phyloP scores from a whole-genome alignment of 805 yeast genomes.

The Starmerella powellii region DNA sequence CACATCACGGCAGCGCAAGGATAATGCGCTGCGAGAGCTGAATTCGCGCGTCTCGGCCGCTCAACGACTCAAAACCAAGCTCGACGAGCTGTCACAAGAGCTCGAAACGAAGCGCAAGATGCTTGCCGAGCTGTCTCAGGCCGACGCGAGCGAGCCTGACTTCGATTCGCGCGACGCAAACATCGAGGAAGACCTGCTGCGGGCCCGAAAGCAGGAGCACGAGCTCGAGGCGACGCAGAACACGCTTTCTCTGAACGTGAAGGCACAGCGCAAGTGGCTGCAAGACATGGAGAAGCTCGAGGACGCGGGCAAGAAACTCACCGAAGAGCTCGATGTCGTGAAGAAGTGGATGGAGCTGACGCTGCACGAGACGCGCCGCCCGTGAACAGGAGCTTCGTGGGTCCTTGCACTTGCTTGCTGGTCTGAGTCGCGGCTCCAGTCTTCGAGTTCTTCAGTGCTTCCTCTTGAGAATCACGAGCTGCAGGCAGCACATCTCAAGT shows the following conservation, averaged over 20 bases:
- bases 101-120: background rate
- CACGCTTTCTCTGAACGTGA: background rate
- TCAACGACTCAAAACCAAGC: background rate
- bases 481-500: too few species aligned
- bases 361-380: too few species aligned
- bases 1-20: background rate
- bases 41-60: background rate
- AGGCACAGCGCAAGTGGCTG: constrained; percentile 1
- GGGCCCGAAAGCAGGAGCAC: background rate
- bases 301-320: background rate
- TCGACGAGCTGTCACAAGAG: constrained; percentile 1
- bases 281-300: background rate
- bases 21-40: background rate
- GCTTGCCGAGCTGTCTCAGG: background rate
- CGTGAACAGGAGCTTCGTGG: too few species aligned
- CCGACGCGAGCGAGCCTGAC: background rate
- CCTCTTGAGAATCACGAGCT: too few species aligned
- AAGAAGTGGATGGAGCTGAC: background rate
- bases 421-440: too few species aligned
- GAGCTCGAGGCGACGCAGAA: background rate
- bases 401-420: too few species aligned
- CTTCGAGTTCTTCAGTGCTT: too few species aligned
- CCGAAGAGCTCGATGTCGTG: background rate
- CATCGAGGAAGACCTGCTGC: background rate
- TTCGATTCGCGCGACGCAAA: too few species aligned